Evolutionary conservation across 1,284 basidiomycete genomes (phyloP).

Genomic region (Cutaneotrichosporon cutaneum): DNA sequence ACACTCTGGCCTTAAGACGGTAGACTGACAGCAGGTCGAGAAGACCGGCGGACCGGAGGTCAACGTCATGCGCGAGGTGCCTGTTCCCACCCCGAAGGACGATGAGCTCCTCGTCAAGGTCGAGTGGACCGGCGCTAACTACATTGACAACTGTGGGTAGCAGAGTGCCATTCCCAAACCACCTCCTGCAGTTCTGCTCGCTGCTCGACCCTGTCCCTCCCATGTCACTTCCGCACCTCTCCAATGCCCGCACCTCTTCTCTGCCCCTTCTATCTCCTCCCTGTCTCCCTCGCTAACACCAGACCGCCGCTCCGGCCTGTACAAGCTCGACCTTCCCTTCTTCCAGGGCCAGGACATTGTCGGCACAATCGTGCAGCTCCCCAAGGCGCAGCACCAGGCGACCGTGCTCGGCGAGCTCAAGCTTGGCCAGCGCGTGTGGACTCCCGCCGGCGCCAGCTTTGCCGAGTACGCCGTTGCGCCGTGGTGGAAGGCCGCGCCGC

Average conservation of each 20-base stretch:
- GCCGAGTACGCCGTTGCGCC: conserved; percentile 73
- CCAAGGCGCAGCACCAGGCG: conserved; percentile 52
- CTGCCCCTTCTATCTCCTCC: conserved; percentile 1
- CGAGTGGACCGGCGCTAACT: conserved; percentile 69
- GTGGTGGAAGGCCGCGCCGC: conserved; percentile 62
- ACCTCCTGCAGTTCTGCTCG: too few species aligned
- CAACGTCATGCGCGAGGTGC: conserved; percentile 57
- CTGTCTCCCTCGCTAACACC: background rate
- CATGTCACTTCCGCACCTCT: background rate
- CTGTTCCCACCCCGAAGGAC: conserved; percentile 64
- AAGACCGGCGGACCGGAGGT: conserved; percentile 73
- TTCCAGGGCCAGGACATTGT: conserved; percentile 55
- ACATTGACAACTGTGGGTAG: conserved; percentile 57
- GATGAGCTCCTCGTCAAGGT: conserved; percentile 79
- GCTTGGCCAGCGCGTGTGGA: conserved; percentile 54
- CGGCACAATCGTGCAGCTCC: conserved; percentile 57
- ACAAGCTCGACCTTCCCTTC: conserved; percentile 61
- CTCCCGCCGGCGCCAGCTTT: conserved; percentile 62
- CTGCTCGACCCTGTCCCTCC: too few species aligned
- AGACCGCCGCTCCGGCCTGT: background rate
- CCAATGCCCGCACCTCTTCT: conserved; percentile 47
- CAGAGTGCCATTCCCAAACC: too few species aligned
- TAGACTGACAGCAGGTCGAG: conserved; percentile 41
- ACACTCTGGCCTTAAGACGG: background rate
- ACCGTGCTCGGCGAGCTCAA: conserved; percentile 58